These are phyloP conservation scores for Hypoxylon sp. DNA, from an alignment of 2,329 filamentous ascomycete genomes.

Conservation along the genomic window DNA sequence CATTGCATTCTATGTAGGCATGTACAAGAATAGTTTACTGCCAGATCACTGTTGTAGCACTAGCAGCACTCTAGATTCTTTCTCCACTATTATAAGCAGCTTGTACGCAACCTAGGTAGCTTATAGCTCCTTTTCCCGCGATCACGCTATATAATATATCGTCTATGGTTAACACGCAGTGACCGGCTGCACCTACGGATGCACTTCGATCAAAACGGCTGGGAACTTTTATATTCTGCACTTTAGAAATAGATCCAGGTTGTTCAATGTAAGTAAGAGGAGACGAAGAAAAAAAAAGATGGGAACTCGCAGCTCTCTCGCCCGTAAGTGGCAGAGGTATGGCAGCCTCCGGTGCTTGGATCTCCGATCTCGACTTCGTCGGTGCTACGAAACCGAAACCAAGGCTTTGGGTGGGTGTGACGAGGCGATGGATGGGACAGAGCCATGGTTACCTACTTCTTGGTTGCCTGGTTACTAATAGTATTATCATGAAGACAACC, in stretches of 20 bases:
- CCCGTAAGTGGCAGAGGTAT: slow-evolving; percentile 8
- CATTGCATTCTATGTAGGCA: slow-evolving; percentile 23
- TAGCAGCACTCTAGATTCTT: slow-evolving; percentile 21
- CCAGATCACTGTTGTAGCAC: slow-evolving; percentile 23
- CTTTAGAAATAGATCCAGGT: slow-evolving; percentile 2
- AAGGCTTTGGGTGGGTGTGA: slow-evolving; percentile 31
- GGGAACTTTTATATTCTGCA: slow-evolving; percentile 16
- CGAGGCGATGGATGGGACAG: neutral
- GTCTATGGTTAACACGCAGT: slow-evolving; percentile 14
- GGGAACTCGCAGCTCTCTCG: neutral
- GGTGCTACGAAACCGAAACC: slow-evolving; percentile 17
- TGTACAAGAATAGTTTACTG: slow-evolving; percentile 29
- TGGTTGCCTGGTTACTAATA: slow-evolving; percentile 18
- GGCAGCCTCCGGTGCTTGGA: slow-evolving; percentile 3
- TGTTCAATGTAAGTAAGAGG: slow-evolving; percentile 2
- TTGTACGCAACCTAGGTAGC: no score
- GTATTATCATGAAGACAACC: neutral
- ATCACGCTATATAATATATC: slow-evolving; percentile 27
- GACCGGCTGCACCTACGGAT: slow-evolving; percentile 30
- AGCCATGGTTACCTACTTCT: slow-evolving; percentile 3
- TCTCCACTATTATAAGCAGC: slow-evolving; percentile 25
- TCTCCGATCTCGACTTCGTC: slow-evolving; percentile 30
- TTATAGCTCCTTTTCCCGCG: slow-evolving; percentile 18
- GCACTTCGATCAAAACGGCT: slow-evolving; percentile 32
- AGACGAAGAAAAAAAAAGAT: neutral